A percentile compares a stretch with the other conserved stretches of the same genome.
These are phyloP conservation scores for Dactylellina cionopaga DNA, from an alignment of 2,329 filamentous ascomycete species.

Conservation along the genomic window DNA sequence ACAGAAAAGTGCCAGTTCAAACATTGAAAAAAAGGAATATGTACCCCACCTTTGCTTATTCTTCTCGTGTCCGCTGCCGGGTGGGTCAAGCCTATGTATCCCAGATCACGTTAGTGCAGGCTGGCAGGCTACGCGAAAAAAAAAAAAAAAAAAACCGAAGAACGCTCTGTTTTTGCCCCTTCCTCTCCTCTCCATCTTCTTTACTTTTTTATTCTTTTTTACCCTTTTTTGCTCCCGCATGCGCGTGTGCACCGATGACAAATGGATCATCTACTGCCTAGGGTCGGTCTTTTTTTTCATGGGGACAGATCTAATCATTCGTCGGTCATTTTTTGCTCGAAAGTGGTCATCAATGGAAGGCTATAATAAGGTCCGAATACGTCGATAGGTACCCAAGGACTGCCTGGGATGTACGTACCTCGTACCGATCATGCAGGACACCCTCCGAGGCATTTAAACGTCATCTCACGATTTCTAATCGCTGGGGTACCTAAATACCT, in stretches of 20 bases:
- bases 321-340: not conserved
- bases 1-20: constrained; percentile 12
- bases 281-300: constrained; percentile 20
- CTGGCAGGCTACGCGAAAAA: constrained; percentile 36
- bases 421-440: constrained; percentile 15
- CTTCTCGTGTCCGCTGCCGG: constrained; percentile 51
- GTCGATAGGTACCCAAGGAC: constrained; percentile 25
- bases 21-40: constrained; percentile 14
- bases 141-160: not conserved
- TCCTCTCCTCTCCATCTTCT: constrained; percentile 10
- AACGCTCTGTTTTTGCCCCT: constrained; percentile 28
- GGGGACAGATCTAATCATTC: not conserved
- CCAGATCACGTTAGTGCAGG: constrained; percentile 53
- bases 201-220: constrained; percentile 1
- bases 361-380: constrained; percentile 39
- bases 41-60: constrained; percentile 6
- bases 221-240: constrained; percentile 43
- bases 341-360: not conserved
- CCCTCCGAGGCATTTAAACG: constrained; percentile 44
- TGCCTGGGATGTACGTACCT: no score
- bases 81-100: constrained; percentile 53
- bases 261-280: constrained; percentile 48
- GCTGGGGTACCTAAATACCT: not conserved
- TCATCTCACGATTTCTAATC: constrained; percentile 27
- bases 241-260: constrained; percentile 53